phyloP scores from a whole-genome alignment of 495 filamentous ascomycete species.

The Apodospora peruviana region DNA sequence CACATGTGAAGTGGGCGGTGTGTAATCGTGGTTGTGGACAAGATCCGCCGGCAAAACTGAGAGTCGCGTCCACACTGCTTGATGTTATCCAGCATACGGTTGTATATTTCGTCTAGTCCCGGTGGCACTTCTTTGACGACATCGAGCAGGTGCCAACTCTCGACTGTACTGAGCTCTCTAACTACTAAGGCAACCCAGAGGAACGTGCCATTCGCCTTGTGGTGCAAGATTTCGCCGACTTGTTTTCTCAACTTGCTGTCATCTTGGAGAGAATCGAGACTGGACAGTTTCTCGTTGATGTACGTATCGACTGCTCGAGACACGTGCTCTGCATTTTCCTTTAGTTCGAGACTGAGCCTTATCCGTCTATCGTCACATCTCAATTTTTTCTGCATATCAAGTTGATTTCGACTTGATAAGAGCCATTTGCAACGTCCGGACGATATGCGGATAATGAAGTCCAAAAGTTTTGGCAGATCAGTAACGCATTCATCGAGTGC shows the following conservation, averaged over 20 bases:
- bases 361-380: conserved; percentile 5
- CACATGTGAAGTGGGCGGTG: conserved; percentile 16
- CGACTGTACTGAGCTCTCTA: conserved; percentile 5
- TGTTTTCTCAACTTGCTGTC: conserved; percentile 8
- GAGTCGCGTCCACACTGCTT: not conserved
- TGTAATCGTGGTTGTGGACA: conserved; percentile 7
- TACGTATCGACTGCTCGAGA: no score
- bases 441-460: conserved; percentile 21
- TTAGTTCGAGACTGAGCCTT: conserved; percentile 29
- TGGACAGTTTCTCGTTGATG: no score
- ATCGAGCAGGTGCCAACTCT: conserved; percentile 3
- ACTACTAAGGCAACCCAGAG: conserved; percentile 31
- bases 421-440: conserved; percentile 31
- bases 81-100: conserved; percentile 18
- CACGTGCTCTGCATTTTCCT: conserved; percentile 27
- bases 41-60: conserved; percentile 13
- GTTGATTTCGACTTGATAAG: conserved; percentile 16
- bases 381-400: conserved; percentile 27
- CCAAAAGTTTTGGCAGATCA: conserved; percentile 22
- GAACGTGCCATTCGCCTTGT: conserved; percentile 28
- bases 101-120: conserved; percentile 15
- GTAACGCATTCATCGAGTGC: conserved; percentile 43
- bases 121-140: no score
- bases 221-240: conserved; percentile 13
- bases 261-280: no score